Evolutionary conservation across 2,329 filamentous ascomycete genomes (phyloP), one percentile per base, ranked within the genome.

Genomic region (Aspergillus sp.): DNA sequence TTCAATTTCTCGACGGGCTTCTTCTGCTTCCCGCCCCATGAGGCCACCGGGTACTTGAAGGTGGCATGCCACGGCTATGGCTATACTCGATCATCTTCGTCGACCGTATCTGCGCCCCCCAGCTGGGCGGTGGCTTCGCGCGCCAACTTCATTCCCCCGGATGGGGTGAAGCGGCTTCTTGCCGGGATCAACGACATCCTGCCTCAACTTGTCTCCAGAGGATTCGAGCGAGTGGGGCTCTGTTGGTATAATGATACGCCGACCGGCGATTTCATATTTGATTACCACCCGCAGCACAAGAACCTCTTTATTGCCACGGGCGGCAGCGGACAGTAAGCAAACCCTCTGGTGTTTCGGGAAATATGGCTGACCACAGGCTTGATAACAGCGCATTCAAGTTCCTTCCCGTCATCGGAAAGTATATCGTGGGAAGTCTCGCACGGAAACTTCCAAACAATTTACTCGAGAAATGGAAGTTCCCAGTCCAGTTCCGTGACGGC

Each of bases 181-280:
- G 58, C 63, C 1, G 78, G 71, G 1, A 57, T 85, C 12, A 59
- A 55, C 2, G 65, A 73, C 36, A 68, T 80, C 38, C 63, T 82
- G 2, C 75, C 79, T 0, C 65, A 67, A 4, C 57, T 81, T 2
- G 64, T 63, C 26, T 57, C 64, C 8, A 64, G 78, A n/a, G 69
- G 70, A 0, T 82, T 80, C 57, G 61, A 61, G 36, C 64, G 65
- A 33, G 74, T 71, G 1, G 65, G 74, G 10, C 53, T 83, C 19
- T 84, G 80, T 60, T 83, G 80, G 79, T 83, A 84, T 51, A 74
- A 73, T 2, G 80, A 83, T 49, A 83, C 80, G 15, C 66, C 72
- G 2, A 75, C 72, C 3, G 78, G 72, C 4, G 75, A 83, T 47
- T 84, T 80, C 60, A 64, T 84, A 30, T 66, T 82, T 37, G 74